phyloP scores from a whole-genome alignment of 2,329 filamentous ascomycete species.

The Raffaelea deltoideospora region DNA sequence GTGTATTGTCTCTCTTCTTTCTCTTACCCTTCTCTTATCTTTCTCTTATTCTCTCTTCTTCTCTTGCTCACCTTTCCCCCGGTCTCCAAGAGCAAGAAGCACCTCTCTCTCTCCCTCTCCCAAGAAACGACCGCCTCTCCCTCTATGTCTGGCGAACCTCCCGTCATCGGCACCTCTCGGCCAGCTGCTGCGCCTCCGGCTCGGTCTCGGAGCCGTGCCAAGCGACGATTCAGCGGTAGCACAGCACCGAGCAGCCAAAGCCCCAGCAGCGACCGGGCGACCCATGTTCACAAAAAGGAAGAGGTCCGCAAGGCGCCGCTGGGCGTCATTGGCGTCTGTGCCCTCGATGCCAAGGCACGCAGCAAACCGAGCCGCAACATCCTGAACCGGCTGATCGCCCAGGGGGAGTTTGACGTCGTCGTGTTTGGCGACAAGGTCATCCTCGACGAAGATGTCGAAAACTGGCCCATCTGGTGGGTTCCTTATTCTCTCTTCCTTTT shows the following conservation, averaged over 20 bases:
- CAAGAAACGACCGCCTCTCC: neutral
- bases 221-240: constrained; percentile 67
- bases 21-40: too few species aligned
- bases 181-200: constrained; percentile 12
- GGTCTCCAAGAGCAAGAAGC: too few species aligned
- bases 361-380: constrained; percentile 97
- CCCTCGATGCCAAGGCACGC: constrained; percentile 84
- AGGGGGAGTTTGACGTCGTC: constrained; percentile 87
- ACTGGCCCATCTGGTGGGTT: constrained; percentile 74
- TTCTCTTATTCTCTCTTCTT: too few species aligned
- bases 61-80: too few species aligned
- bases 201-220: constrained; percentile 46
- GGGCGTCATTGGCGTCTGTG: constrained; percentile 80
- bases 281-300: constrained; percentile 30
- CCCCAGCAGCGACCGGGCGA: constrained; percentile 52
- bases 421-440: constrained; percentile 99
- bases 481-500: neutral
- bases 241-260: constrained; percentile 71
- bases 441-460: constrained; percentile 87
- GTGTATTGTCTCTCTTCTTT: too few species aligned
- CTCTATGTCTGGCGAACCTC: neutral
- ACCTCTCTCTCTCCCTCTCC: neutral
- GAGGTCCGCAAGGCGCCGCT: constrained; percentile 47
- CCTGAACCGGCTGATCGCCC: constrained; percentile 76
- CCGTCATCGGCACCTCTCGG: constrained; percentile 1